Base-by-base conservation (phyloP, 1,284 basidiomycete species). In the Moesziomyces globuligerus region DNA sequence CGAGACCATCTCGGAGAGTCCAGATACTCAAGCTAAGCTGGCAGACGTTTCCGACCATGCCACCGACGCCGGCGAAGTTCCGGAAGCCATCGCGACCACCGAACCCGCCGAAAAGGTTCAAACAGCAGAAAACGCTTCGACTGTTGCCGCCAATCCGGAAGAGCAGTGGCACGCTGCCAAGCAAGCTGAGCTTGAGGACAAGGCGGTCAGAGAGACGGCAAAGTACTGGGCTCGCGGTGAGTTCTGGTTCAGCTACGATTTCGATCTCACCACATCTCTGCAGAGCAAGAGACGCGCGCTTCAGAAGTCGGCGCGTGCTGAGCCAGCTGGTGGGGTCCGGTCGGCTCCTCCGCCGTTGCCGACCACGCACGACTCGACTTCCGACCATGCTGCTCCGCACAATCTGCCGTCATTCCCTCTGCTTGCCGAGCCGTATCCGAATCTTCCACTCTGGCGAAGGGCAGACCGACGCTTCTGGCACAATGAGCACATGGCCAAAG, bases 381-480 rank as follows among this genome's bases (percentile, higher is more conserved):
- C 20, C 4, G 13, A 36, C 10, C 17, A 28, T n/a, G 17, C 42
- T 2, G 37, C 34, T 15, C 3, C 11, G 8, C 26, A 4, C 18
- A 32, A 15, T 18, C 10, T 23, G 21, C 29, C 51, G 11, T 32
- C 44, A 3, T 69, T 69, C 24, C 50, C 59, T 7, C 34, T 64
- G 44, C 89, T 90, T 26, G 85, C 86, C 3, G 91, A 93, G 81
- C 90, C 91, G 0, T 85, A 86, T 55, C 84, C 87, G 1, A 88
- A 87, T 1, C 85, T 92, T 38, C 91, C 92, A 0, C 85, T 94
- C 6, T 93, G 92, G 91, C 86, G 91, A 37, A 85, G 91, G 9
- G 91, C 91, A 1, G 91, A 93, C 61, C 86, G 87, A 41, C 88
- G 90, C 41, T 94, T 90, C 79, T 94, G 91, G 91, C 94, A 92